Evolutionary conservation across 2,329 filamentous ascomycete species (phyloP), one percentile per base, ranked within the genome.

Genomic region (Hymenoscyphus fraxineus): DNA sequence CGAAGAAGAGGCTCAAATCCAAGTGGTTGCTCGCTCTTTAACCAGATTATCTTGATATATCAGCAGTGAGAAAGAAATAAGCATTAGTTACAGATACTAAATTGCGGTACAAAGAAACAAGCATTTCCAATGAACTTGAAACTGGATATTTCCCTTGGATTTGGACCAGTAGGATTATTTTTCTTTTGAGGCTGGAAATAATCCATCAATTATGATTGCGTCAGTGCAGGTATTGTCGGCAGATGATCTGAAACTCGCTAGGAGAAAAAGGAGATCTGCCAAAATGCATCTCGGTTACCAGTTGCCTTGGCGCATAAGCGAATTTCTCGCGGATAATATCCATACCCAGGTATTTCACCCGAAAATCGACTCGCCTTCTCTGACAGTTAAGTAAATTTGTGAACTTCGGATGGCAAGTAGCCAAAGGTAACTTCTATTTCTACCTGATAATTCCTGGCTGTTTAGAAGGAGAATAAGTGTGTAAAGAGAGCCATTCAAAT

Each of bases 241-340:
- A 64, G 41, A 64, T 41, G 19, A 32, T 32, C 19, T 31, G 54
- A 54, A 61, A 57, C 39, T 22, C 44, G 59, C 35, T 19, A 54
- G 19, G 19, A 12, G 39, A 40, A 38, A 19, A 19, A 40, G 35
- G 40, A 27, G 59, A 64, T 64, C 63, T 61, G 59, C 63, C 44
- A 59, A 55, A 64, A 58, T 59, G 51, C 44, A 54, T 63, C 57
- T 60, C 62, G 57, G 58, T 38, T 60, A 38, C 27, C 9, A 40
- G 32, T 35, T 44, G 51, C 39, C n/a, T 27, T 31, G 44, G 12
- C 2, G 59, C 35, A 41, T 27, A 47, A 31, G 39, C 16, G 27
- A 7, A 15, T 39, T 41, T 15, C 12, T 12, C 31, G 40, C 9
- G 58, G 35, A 12, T 44, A 35, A 35, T 35, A 5, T 35, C 35